Base-by-base conservation (phyloP, 306 rosid genomes). In the Gillenia trifoliata region DNA sequence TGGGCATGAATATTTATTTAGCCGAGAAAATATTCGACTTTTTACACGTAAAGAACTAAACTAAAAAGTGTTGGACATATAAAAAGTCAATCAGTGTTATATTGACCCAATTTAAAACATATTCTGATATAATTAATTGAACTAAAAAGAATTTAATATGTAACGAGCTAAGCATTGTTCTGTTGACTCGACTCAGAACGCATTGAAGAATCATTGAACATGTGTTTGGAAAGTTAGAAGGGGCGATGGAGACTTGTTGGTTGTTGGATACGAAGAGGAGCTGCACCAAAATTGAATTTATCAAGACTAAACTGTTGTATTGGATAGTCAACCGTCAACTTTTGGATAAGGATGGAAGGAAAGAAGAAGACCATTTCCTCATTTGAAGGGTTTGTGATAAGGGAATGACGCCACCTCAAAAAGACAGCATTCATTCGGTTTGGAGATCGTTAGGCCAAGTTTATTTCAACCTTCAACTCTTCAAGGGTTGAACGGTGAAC, bases 261-360 rank as follows among this genome's bases (percentile, higher is more conserved):
- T 12, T 55, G 25, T 71, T 55, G 1, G 16, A 8, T 15, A n/a
- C 3, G 23, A 22, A 36, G 20, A 23, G 38, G 38, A 55, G 34
- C 5, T 5, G 64, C 31, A 25, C 31, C 16, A 25, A 5, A 57
- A 25, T 55, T 55, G 11, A 9, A 23, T 57, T 12, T 23, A 1
- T 31, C 19, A 4, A 25, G 16, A 11, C 63, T 11, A 11, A 10
- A 6, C n/a, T 8, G 41, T 38, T 8, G 8, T 25, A 63, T 30
- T 31, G 66, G n/a, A 19, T 34, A 50, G 56, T 6, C 56, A 19
- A 50, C 23, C 0, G 73, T 29, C 43, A 20, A 8, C 5, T 70
- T 12, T 50, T 50, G 74, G 47, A 70, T 70, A 70, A 31, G 33
- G 13, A 70, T 70, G 63, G 59, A 70, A 17, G 62, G 3, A 49